Conservation (phyloP, 352 stramenopile genomes). For the Phytophthora crassamura region DNA sequence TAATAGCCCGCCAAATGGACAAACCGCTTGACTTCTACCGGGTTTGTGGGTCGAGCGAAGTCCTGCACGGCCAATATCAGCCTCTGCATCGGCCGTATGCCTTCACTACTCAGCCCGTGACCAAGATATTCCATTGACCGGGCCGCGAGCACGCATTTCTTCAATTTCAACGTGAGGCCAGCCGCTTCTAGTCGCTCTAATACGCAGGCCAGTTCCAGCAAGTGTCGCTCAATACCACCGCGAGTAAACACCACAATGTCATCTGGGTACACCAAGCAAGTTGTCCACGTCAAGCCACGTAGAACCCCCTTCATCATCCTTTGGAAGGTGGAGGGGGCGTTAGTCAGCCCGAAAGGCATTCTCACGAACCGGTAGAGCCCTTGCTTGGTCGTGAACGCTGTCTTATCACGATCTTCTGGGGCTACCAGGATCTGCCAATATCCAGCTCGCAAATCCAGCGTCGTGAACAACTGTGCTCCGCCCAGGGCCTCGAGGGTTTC, state of each 20-base stretch:
- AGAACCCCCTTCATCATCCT: too few species aligned
- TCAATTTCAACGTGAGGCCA: conserved; percentile 27
- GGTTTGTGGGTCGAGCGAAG: not conserved
- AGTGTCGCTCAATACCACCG: conserved; percentile 18
- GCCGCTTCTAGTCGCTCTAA: conserved; percentile 18
- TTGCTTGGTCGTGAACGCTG: not conserved
- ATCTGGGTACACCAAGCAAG: too few species aligned
- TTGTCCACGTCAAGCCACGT: too few species aligned
- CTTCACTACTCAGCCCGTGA: conserved; percentile 1
- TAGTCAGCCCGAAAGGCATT: conserved; percentile 30
- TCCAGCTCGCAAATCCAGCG: not conserved
- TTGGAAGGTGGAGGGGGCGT: conserved; percentile 32
- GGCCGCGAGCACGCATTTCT: conserved; percentile 28
- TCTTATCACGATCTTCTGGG: not conserved
- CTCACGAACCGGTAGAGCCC: conserved; percentile 20
- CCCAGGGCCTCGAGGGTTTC: conserved; percentile 3
- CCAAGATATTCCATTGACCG: conserved; percentile 23
- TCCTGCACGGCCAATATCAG: not conserved
- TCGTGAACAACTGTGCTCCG: not conserved
- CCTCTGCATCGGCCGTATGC: not conserved
- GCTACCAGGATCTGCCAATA: conserved; percentile 5
- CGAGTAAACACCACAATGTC: too few species aligned
- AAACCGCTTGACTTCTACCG: conserved; percentile 5
- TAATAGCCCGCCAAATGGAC: conserved; percentile 32
- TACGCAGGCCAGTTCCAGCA: conserved; percentile 23